Evolutionary conservation across 2,329 filamentous ascomycete genomes (phyloP).

Genomic region (Fusarium sp.): DNA sequence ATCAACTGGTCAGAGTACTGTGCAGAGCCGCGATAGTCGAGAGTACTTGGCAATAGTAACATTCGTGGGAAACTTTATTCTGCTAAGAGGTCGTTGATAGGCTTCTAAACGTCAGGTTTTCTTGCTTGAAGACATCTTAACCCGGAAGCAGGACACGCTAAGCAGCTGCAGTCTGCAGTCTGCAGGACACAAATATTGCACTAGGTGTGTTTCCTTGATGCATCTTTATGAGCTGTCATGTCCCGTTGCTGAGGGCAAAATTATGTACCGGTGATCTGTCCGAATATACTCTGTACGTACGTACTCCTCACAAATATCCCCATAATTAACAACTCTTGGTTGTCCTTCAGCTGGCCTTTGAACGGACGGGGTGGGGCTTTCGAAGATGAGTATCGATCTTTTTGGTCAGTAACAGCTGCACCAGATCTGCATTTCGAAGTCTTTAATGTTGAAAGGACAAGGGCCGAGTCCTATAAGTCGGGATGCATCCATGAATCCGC

Average conservation of each 20-base stretch:
- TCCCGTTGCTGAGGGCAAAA: slow-evolving; percentile 13
- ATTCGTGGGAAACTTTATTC: slow-evolving; percentile 21
- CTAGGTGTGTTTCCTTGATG: slow-evolving; percentile 17
- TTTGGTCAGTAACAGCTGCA: slow-evolving; percentile 22
- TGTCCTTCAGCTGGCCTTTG: slow-evolving; percentile 13
- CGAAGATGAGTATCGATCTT: slow-evolving; percentile 14
- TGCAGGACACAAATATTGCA: slow-evolving; percentile 46
- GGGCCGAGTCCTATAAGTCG: slow-evolving; percentile 1
- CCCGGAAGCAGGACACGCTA: slow-evolving; percentile 12
- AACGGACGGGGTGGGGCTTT: slow-evolving; percentile 19
- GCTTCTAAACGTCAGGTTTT: slow-evolving; percentile 4
- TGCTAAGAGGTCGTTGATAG: neutral
- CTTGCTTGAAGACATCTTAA: neutral
- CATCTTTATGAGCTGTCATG: slow-evolving; percentile 13
- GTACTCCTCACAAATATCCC: slow-evolving; percentile 2
- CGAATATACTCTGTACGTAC: neutral
- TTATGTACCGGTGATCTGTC: neutral
- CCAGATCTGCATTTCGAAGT: slow-evolving; percentile 25
- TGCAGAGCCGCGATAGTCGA: neutral
- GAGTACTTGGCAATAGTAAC: neutral
- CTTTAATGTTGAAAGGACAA: slow-evolving; percentile 11
- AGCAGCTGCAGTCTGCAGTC: slow-evolving; percentile 35
- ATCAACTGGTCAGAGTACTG: neutral
- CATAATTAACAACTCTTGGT: slow-evolving; percentile 11
- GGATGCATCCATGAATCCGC: neutral